phyloP scores from a whole-genome alignment of 78 protist species.

The Pigoraptor vietnamica region DNA sequence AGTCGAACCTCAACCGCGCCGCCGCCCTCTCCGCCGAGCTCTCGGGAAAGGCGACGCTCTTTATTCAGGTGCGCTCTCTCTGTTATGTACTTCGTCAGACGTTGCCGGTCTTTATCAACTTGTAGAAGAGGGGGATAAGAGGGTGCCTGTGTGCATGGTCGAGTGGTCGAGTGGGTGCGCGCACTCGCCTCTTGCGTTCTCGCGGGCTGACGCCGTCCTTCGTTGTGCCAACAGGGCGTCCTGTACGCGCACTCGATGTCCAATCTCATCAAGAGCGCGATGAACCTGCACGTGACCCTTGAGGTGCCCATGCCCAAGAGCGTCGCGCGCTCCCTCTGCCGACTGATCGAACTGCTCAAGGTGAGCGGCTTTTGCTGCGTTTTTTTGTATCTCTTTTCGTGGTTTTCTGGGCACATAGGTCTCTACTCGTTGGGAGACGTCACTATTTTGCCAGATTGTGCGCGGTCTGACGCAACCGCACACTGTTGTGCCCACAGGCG shows the following conservation, averaged over 20 bases:
- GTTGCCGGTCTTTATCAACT: no score
- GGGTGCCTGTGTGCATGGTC: neutral
- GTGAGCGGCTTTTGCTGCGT: neutral
- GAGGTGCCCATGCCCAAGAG: conserved; percentile 28
- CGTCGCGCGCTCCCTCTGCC: conserved; percentile 12
- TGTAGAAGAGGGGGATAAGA: no score
- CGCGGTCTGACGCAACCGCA: neutral
- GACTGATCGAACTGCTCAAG: conserved; percentile 25
- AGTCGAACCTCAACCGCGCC: conserved; percentile 4
- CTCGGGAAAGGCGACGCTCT: neutral
- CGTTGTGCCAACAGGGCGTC: no score
- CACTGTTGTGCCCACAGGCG: neutral
- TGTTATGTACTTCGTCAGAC: no score
- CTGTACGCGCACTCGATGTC: conserved; percentile 33
- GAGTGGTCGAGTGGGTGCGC: neutral
- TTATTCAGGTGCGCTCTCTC: neutral
- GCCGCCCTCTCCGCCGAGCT: conserved; percentile 19
- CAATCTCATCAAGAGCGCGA: conserved; percentile 36
- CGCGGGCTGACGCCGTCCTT: no score
- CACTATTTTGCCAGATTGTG: no score
- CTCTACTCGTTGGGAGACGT: no score
- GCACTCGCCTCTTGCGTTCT: no score
- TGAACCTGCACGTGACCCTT: conserved; percentile 40
- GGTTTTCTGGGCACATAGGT: neutral
- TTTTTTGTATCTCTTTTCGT: neutral